Evolutionary conservation across 2,329 filamentous ascomycete genomes (phyloP).

Genomic region (Sclerotinia glacialis): DNA sequence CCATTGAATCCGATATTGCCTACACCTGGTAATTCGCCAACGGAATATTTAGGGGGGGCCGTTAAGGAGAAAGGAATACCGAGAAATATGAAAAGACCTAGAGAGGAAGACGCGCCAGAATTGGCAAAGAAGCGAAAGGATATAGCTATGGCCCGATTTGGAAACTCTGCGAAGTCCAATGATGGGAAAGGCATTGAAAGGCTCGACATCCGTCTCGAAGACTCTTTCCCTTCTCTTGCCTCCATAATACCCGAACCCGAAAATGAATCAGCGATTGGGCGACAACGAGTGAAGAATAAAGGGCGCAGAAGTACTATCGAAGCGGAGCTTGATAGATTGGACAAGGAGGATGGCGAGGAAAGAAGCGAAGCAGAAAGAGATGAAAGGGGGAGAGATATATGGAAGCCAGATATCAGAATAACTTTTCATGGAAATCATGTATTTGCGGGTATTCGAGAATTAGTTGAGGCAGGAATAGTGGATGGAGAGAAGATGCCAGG

Average conservation of each 20-base stretch:
- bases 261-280: slow-evolving; percentile 27
- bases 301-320: slow-evolving; percentile 35
- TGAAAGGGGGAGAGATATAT: slow-evolving; percentile 36
- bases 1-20: slow-evolving; percentile 50
- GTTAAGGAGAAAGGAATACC: slow-evolving; percentile 24
- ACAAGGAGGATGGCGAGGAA: slow-evolving; percentile 37
- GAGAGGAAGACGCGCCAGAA: slow-evolving; percentile 37
- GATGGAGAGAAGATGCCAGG: slow-evolving; percentile 78
- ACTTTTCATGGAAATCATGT: slow-evolving; percentile 75
- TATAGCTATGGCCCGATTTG: slow-evolving; percentile 69
- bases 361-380: slow-evolving; percentile 26
- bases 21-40: slow-evolving; percentile 33
- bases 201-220: slow-evolving; percentile 58
- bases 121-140: slow-evolving; percentile 57
- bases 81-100: slow-evolving; percentile 34
- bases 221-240: slow-evolving; percentile 48
- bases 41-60: slow-evolving; percentile 31
- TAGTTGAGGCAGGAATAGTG: slow-evolving; percentile 73
- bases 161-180: slow-evolving; percentile 52
- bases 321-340: slow-evolving; percentile 31
- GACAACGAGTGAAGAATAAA: slow-evolving; percentile 33
- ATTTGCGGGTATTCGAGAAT: slow-evolving; percentile 73
- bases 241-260: slow-evolving; percentile 26
- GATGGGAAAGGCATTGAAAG: slow-evolving; percentile 62
- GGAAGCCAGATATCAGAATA: slow-evolving; percentile 60